phyloP scores from a whole-genome alignment of 2,329 filamentous ascomycete species.

The Neurospora sp. region DNA sequence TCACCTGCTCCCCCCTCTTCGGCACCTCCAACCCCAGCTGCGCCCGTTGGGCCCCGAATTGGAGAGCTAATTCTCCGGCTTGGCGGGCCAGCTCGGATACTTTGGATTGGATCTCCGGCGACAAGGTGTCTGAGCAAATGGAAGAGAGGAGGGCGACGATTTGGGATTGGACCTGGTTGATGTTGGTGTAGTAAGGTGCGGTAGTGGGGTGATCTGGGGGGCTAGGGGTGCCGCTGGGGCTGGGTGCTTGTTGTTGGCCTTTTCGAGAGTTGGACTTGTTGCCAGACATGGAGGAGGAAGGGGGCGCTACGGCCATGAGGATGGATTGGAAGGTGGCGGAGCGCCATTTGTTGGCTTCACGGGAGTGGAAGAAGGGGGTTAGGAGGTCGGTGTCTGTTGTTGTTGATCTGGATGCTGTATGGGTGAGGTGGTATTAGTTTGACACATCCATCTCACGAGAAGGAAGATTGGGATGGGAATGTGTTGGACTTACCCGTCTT shows the following conservation, averaged over 20 bases:
- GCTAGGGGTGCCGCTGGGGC: not conserved
- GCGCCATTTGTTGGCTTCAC: constrained; percentile 18
- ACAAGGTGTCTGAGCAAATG: not conserved
- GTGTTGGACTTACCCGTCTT: not conserved
- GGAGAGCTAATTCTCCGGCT: constrained; percentile 11
- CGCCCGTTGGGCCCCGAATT: constrained; percentile 10
- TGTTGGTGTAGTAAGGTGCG: not conserved
- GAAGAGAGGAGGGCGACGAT: not conserved
- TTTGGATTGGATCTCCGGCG: not conserved
- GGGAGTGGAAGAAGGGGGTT: not conserved
- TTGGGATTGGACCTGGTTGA: not conserved
- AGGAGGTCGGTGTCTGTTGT: not conserved
- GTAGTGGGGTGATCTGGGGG: not conserved
- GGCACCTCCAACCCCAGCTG: constrained; percentile 7
- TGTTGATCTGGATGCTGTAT: not conserved
- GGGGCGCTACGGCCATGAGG: constrained; percentile 10
- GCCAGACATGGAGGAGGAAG: not conserved
- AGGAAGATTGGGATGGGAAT: not conserved
- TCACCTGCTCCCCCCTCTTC: not conserved
- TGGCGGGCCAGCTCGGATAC: constrained; percentile 2
- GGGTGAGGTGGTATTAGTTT: not conserved
- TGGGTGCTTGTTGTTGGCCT: not conserved
- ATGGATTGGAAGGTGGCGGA: constrained; percentile 19
- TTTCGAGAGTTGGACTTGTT: not conserved
- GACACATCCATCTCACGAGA: not conserved